Evolutionary conservation across 176 grass and related monocot species (phyloP), one percentile per base, ranked within the genome.

Genomic region (Stipa capillata): DNA sequence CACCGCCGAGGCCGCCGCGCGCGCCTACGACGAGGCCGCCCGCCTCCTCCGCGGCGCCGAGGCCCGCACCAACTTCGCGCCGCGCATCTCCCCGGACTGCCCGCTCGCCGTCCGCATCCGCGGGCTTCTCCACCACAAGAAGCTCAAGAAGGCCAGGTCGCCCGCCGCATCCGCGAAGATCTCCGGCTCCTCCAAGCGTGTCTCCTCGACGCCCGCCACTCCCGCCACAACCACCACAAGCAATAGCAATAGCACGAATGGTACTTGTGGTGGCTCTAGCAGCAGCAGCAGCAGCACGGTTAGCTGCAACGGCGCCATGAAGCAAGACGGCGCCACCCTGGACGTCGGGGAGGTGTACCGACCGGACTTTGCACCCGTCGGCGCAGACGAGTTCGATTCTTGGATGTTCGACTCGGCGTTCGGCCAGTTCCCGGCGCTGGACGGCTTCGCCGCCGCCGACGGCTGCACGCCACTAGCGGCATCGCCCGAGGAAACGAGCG

Each of bases 11-110:
- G 92, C 85, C 18, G 96, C 96, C 10, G 96, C 96, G 53, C 85
- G 92, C 35, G 96, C 96, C 45, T 98, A 98, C 74, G 96, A 98
- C 82, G 87, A 88, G 83, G 95, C 95, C 16, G 95, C 95, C 35
- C 91, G 90, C 47, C 96, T 95, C 27, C 87, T 99, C 61, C 90
- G 92, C 52, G 96, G 96, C 69, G 66, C 79, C 55, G 91, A 99
- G 81, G 84, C 90, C 23, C 92, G 90, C 85, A 95, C 96, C 67
- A 99, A 99, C 84, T 95, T 99, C 63, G 42, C 74, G 8, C 64
- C 79, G 1, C 63, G 79, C 60, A 60, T 88, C 78, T 85, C 85
- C 23, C 80, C 86, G 1, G 70, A 91, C 14, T 91, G 92, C 41
- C 90, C 90, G n/a, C 85, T 91, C 16, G 89, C 88, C 73, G 78